phyloP scores from a whole-genome alignment of 2,329 filamentous ascomycete species.

The Paecilomyces sp. region DNA sequence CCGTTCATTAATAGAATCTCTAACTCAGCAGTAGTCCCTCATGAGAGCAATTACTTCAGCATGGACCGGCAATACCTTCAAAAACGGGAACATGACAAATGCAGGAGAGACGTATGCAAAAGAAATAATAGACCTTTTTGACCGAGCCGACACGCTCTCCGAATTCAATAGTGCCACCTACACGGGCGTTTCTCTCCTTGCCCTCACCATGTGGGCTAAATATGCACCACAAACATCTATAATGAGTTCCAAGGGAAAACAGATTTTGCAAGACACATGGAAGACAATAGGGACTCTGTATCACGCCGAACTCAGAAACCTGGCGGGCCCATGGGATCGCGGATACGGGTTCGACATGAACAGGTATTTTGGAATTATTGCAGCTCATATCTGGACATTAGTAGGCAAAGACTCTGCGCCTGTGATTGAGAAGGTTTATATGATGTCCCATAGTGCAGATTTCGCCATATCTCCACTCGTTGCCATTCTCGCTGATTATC shows the following conservation, averaged over 20 bases:
- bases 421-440: no score
- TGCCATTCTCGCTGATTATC: no score
- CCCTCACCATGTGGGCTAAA: constrained; percentile 52
- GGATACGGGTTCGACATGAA: constrained; percentile 60
- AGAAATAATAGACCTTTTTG: constrained; percentile 52
- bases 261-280: no score
- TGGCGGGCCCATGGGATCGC: constrained; percentile 59
- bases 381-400: constrained; percentile 40
- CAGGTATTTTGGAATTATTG: constrained; percentile 52
- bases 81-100: constrained; percentile 52
- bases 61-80: constrained; percentile 50
- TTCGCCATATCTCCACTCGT: no score
- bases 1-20: no score
- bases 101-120: constrained; percentile 51
- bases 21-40: no score
- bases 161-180: constrained; percentile 60
- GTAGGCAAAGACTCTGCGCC: no score
- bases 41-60: constrained; percentile 32
- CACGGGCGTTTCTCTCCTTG: constrained; percentile 54
- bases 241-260: constrained; percentile 43
- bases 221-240: constrained; percentile 50
- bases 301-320: constrained; percentile 50
- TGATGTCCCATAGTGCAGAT: no score
- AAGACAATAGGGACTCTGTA: no score
- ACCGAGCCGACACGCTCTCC: constrained; percentile 49